Evolutionary conservation across 768 basidiomycete genomes (phyloP).

Genomic region (Thelephora aurantiotincta): DNA sequence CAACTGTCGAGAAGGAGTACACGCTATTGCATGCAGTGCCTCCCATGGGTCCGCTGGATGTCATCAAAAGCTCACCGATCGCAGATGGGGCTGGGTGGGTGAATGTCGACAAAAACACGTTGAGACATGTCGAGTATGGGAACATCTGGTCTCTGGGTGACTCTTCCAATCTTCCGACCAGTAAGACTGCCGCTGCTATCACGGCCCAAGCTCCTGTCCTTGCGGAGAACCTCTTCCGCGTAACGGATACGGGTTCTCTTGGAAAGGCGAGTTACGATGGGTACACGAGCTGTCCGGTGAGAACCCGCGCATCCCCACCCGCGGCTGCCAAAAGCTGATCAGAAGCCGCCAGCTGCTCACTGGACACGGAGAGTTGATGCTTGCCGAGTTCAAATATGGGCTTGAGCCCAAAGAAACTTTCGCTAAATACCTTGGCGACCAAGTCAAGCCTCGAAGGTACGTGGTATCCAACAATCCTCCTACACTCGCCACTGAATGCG

Average conservation of each 20-base stretch:
- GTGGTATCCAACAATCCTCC: conserved; percentile 11
- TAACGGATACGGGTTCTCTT: conserved; percentile 60
- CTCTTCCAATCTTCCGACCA: conserved; percentile 81
- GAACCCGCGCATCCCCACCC: conserved; percentile 14
- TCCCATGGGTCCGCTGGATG: conserved; percentile 82
- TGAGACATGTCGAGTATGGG: conserved; percentile 60
- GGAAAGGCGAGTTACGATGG: conserved; percentile 70
- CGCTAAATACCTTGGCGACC: conserved; percentile 48
- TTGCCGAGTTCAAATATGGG: conserved; percentile 93
- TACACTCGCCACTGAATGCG: conserved; percentile 6
- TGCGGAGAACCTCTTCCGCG: conserved; percentile 72
- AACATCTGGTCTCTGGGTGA: conserved; percentile 93
- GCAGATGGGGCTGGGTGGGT: conserved; percentile 85
- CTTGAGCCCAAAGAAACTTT: conserved; percentile 83
- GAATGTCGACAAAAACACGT: conserved; percentile 64
- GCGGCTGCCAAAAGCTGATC: conserved; percentile 2
- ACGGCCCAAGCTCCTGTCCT: conserved; percentile 85
- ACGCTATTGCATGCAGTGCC: conserved; percentile 77
- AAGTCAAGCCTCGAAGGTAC: conserved; percentile 61
- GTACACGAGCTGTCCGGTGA: conserved; percentile 77
- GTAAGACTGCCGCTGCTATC: conserved; percentile 93
- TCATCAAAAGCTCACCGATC: conserved; percentile 65
- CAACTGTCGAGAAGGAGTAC: conserved; percentile 60
- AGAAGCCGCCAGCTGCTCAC: conserved; percentile 43
- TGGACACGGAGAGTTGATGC: conserved; percentile 69